Percentiles rank a stretch among this genome's conserved stretches.
These are phyloP conservation scores for Neofusicoccum parvum DNA, from an alignment of 2,329 filamentous ascomycete species.

Conservation along the genomic window DNA sequence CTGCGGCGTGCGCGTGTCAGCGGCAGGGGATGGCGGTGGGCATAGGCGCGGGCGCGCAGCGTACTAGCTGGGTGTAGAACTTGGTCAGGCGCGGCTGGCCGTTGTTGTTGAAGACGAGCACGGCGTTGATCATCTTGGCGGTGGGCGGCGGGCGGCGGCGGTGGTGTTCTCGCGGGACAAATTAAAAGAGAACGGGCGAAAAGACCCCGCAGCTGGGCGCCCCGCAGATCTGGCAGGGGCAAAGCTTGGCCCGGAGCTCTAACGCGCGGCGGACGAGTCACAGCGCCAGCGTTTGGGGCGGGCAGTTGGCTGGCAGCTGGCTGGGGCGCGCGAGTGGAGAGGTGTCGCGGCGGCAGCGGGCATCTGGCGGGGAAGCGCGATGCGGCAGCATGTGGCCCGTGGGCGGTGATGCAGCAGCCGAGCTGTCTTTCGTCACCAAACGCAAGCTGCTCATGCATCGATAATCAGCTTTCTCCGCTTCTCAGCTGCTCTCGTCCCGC, in stretches of 20 bases:
- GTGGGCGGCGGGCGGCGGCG: constrained; percentile 5
- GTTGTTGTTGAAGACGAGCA: constrained; percentile 97
- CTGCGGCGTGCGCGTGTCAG: constrained; percentile 49
- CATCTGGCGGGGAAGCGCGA: not conserved
- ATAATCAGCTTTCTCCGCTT: not conserved
- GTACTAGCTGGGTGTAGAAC: constrained; percentile 95
- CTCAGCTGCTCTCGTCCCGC: not conserved
- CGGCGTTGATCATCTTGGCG: constrained; percentile 87
- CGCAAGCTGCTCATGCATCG: not conserved
- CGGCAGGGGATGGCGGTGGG: not conserved
- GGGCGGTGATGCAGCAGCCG: constrained; percentile 2
- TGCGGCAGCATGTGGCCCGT: not conserved
- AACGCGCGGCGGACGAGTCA: not conserved
- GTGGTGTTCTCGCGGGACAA: not conserved
- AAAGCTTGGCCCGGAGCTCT: constrained; percentile 5
- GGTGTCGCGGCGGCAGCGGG: not conserved
- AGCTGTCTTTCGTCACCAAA: constrained; percentile 17
- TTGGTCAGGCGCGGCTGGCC: constrained; percentile 96
- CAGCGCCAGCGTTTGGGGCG: not conserved
- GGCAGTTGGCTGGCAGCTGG: constrained; percentile 2
- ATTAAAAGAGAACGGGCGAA: not conserved
- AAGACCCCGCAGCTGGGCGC: not conserved
- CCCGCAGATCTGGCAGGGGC: not conserved
- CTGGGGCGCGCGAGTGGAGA: not conserved
- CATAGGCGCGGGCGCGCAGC: not conserved